phyloP scores from a whole-genome alignment of 1,139 yeast genomes.

The Scheffersomyces lignicola region DNA sequence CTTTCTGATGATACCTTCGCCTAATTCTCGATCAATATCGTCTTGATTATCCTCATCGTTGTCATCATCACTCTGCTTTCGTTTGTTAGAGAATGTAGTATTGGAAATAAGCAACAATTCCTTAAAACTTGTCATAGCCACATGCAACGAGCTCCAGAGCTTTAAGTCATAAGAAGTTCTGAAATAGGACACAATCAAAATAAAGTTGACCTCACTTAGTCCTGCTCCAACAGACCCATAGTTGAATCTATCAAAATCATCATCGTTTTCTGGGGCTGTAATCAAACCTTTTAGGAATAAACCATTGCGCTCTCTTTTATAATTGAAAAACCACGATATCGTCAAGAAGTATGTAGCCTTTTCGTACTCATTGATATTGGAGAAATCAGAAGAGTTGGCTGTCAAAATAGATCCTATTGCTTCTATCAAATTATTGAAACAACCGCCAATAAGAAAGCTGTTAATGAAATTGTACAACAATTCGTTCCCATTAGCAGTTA shows the following conservation, averaged over 20 bases:
- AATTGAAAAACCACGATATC: conserved; percentile 66
- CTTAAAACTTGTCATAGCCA: conserved; percentile 67
- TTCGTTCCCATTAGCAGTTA: conserved; percentile 27
- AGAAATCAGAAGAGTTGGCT: conserved; percentile 33
- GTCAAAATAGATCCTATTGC: conserved; percentile 14
- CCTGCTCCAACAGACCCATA: conserved; percentile 69
- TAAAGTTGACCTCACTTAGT: conserved; percentile 64
- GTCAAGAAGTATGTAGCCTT: conserved; percentile 56
- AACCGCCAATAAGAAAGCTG: conserved; percentile 62
- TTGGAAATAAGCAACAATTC: conserved; percentile 61
- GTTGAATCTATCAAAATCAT: conserved; percentile 32
- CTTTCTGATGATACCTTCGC: conserved; percentile 49
- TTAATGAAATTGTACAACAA: conserved; percentile 52
- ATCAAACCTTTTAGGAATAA: conserved; percentile 8
- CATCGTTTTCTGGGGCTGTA: conserved; percentile 9
- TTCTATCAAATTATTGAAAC: conserved; percentile 67
- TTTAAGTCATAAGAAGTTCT: conserved; percentile 51
- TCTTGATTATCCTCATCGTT: conserved; percentile 52
- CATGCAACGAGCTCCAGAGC: conserved; percentile 63
- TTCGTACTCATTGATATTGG: conserved; percentile 34
- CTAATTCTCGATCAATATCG: conserved; percentile 47
- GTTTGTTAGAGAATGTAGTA: conserved; percentile 47
- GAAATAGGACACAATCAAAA: conserved; percentile 57
- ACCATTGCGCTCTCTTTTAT: conserved; percentile 30
- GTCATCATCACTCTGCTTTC: conserved; percentile 23